Conservation (phyloP, 805 yeast genomes). For the Lipomyces anomalus region DNA sequence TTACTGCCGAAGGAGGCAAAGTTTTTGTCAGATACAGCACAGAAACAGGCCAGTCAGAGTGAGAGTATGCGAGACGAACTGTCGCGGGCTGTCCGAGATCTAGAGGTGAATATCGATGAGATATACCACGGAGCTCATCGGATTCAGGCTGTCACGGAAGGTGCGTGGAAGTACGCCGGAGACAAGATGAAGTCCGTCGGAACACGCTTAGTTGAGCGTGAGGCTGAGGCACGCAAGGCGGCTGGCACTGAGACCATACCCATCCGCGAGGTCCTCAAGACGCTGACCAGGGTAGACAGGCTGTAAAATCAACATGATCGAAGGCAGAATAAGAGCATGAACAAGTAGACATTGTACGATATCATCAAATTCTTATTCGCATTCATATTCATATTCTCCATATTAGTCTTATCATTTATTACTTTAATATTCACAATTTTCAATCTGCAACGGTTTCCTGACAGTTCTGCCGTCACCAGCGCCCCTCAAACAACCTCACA, state of each 20-base stretch:
- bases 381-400: neutral
- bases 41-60: slow-evolving; percentile 30
- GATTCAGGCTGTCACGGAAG: slow-evolving; percentile 23
- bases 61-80: slow-evolving; percentile 27
- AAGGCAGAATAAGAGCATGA: too few relatives aligned
- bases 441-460: too few relatives aligned
- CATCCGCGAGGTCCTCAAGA: slow-evolving; percentile 17
- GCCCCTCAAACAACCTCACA: too few relatives aligned
- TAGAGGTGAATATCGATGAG: slow-evolving; percentile 19
- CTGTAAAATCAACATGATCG: too few relatives aligned
- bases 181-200: slow-evolving; percentile 7
- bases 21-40: slow-evolving; percentile 41
- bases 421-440: too few relatives aligned
- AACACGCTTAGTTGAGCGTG: neutral
- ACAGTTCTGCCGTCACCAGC: too few relatives aligned
- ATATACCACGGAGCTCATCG: slow-evolving; percentile 25
- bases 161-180: slow-evolving; percentile 23
- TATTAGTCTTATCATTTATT: slow-evolving; percentile 3
- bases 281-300: slow-evolving; percentile 19
- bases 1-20: slow-evolving; percentile 18
- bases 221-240: slow-evolving; percentile 5
- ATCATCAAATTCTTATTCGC: neutral
- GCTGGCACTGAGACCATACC: slow-evolving; percentile 19
- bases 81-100: slow-evolving; percentile 23
- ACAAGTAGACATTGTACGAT: too few relatives aligned